Evolutionary conservation across 2,329 filamentous ascomycete genomes (phyloP), one percentile per base, ranked within the genome.

Genomic region (Cercospora sojina): DNA sequence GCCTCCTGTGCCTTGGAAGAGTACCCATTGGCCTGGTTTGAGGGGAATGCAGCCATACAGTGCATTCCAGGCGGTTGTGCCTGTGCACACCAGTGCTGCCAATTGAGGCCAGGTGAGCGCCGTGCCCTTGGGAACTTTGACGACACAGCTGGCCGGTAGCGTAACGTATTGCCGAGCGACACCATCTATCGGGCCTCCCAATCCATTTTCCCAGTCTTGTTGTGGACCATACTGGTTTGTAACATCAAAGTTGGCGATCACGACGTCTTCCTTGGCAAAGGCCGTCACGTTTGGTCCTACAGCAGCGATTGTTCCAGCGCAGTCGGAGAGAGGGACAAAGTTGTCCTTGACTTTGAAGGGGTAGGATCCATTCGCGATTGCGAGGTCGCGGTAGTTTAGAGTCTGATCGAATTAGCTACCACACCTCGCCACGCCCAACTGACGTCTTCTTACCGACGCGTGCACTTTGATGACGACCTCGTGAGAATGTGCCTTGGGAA

Each of bases 281-380:
- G 59, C 62, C 2, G 43, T 18, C 9, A 71, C 69, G 27, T 61
- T 63, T 6, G 80, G 73, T 41, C 85, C 85, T 25, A 84, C 72
- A 13, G 81, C 76, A 3, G 85, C 79, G 58, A 91, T 80, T 9
- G 82, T 81, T 47, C 88, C 89, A 77, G 87, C 89, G 83, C 89
- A 90, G 76, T 91, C 89, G 27, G 87, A 89, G 76, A 86, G 88
- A 1, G 88, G 87, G 1, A 90, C 85, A 12, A 90, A 71, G 31
- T 69, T 62, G 35, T 72, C 71, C 20, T 68, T 69, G 29, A 69
- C 67, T 6, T 66, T 68, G 51, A 72, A 65, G 3, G 69, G 68
- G 59, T 70, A 70, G 9, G 12, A 31, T 13, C 69, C 69, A 23
- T 68, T 69, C 1, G 60, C 59, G 9, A 70, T 69, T 55, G 56